These are phyloP conservation scores for Backusella macrospora DNA, from an alignment of 192 early-diverging fungal genomes.

Conservation along the genomic window DNA sequence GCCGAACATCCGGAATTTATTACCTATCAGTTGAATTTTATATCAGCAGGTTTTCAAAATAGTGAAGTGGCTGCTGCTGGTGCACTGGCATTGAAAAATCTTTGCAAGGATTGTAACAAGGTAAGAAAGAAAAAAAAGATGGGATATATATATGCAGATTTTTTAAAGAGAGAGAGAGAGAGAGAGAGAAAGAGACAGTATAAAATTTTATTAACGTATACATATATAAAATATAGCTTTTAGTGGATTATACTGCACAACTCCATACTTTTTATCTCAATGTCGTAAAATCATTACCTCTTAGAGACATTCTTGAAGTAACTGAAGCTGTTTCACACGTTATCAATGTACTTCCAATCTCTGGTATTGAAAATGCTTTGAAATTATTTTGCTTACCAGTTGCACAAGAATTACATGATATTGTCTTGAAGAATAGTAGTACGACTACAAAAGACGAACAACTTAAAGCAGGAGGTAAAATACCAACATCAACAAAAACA, in stretches of 20 bases:
- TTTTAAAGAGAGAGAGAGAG: background rate
- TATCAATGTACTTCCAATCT: slow-evolving; percentile 74
- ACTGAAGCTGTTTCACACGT: slow-evolving; percentile 90
- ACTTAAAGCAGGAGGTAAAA: slow-evolving; percentile 41
- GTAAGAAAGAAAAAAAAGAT: slow-evolving; percentile 50
- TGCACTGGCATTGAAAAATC: slow-evolving; percentile 82
- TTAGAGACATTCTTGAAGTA: slow-evolving; percentile 75
- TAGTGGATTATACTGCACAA: slow-evolving; percentile 78
- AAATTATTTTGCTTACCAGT: slow-evolving; percentile 74
- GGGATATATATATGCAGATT: background rate
- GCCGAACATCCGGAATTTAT: slow-evolving; percentile 85
- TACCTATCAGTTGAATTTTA: slow-evolving; percentile 89
- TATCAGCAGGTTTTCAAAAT: slow-evolving; percentile 89
- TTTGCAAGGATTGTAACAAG: slow-evolving; percentile 89
- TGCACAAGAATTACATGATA: slow-evolving; percentile 68
- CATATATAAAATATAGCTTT: slow-evolving; percentile 45
- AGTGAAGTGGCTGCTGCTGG: slow-evolving; percentile 83
- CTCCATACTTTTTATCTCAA: slow-evolving; percentile 85
- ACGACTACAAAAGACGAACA: slow-evolving; percentile 41
- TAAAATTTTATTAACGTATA: background rate
- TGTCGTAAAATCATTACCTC: slow-evolving; percentile 66
- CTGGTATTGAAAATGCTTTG: slow-evolving; percentile 61
- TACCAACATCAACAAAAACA: background rate
- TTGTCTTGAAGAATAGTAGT: slow-evolving; percentile 50
- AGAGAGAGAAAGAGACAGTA: background rate